Evolutionary conservation across 2,329 filamentous ascomycete genomes (phyloP).

Genomic region (Aspergillus ochraceoroseus): DNA sequence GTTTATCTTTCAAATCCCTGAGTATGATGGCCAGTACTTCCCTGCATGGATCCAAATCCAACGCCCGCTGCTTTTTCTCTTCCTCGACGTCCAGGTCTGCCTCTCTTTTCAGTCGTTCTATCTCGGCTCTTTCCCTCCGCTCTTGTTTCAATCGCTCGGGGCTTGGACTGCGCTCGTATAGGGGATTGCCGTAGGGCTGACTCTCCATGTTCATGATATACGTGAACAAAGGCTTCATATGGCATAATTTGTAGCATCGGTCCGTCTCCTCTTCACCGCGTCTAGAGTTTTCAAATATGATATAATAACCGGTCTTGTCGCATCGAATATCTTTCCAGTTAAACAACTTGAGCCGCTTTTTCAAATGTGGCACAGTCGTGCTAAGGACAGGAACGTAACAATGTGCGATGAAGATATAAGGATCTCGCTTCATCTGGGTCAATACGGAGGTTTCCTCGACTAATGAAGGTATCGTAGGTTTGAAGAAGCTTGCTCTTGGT

Average conservation of each 20-base stretch:
- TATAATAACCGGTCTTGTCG: slow-evolving; percentile 83
- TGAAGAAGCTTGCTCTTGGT: slow-evolving; percentile 37
- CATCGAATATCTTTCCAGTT: slow-evolving; percentile 74
- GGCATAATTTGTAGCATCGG: slow-evolving; percentile 70
- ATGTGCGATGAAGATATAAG: slow-evolving; percentile 87
- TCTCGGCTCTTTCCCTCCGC: slow-evolving; percentile 59
- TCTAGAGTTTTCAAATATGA: slow-evolving; percentile 77
- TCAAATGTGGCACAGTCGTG: slow-evolving; percentile 82
- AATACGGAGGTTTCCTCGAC: slow-evolving; percentile 64
- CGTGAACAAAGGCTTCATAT: slow-evolving; percentile 81
- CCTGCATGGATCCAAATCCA: slow-evolving; percentile 81
- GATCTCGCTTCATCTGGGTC: slow-evolving; percentile 66
- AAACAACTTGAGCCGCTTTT: slow-evolving; percentile 80
- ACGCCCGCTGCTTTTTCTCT: slow-evolving; percentile 81
- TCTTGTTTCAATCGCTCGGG: slow-evolving; percentile 45
- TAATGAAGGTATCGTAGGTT: slow-evolving; percentile 44
- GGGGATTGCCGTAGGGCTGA: slow-evolving; percentile 62
- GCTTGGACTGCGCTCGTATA: slow-evolving; percentile 52
- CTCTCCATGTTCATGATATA: slow-evolving; percentile 91
- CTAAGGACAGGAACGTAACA: slow-evolving; percentile 79
- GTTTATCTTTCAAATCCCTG: slow-evolving; percentile 75
- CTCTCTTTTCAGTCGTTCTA: slow-evolving; percentile 62
- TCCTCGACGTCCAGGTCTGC: slow-evolving; percentile 79
- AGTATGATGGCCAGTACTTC: slow-evolving; percentile 77
- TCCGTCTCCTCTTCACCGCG: slow-evolving; percentile 74